Base-by-base conservation (phyloP, 352 stramenopile species). In the Phytophthora pisi region DNA sequence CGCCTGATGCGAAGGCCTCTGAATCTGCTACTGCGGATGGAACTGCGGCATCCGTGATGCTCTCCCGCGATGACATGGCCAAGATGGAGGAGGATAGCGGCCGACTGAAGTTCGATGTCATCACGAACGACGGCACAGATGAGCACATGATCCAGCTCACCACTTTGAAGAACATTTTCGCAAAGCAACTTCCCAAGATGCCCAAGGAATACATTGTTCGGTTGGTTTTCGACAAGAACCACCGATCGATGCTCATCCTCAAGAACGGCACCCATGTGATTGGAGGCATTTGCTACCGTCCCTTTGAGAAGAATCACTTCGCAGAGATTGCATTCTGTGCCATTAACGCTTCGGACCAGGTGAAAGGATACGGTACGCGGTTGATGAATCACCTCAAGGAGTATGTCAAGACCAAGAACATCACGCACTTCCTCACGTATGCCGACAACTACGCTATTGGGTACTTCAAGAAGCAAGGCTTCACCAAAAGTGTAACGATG, bases 311-410 rank as follows among this genome's bases (percentile, higher is more conserved):
- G 13, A 96, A 98, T 64, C 79, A 94, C 50, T 99, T 99, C 82
- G 97, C 92, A n/a, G 98, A 99, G 70, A 99, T 99, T 79, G 98
- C 97, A 4, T 99, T 99, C 76, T 99, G 97, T 68, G 98, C 97
- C 13, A 98, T 99, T 57, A 98, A 97, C 61, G 97, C 97, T 0
- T 93, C 81, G 10, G 97, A 99, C 70, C 97, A 99, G 68, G 93
- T 98, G 15, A 95, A 95, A 63, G 98, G 98, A 24, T 99, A 99
- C 74, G 98, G 98, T 53, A 99, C 97, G 24, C 94, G 97, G 13
- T 68, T 99, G 45, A 99, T 99, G 98, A 99, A 99, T 83, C 91
- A 99, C 63, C 64, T 99, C 34, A 99, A 99, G 78, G 90, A 98
- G 72, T 97, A 98, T 66, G 96, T 97, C 16, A 97, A 98, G 64